Evolutionary conservation across 2,329 filamentous ascomycete genomes (phyloP).

Genomic region (Cladosporium sp.): DNA sequence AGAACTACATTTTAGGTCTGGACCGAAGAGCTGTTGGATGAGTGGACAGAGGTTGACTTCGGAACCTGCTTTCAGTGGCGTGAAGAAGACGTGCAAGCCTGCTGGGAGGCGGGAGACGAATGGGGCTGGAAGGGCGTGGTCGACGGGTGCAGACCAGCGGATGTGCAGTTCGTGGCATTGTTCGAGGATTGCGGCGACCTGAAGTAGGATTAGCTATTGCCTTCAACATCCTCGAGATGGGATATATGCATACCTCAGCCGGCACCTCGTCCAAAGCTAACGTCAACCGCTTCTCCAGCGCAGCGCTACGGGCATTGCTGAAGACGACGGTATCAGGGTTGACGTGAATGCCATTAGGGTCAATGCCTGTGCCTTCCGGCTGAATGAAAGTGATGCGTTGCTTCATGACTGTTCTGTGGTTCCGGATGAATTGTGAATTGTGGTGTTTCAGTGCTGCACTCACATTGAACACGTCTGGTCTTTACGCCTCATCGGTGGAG

Average conservation of each 20-base stretch:
- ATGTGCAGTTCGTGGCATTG: conserved; percentile 70
- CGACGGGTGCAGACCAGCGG: conserved; percentile 64
- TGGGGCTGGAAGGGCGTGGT: conserved; percentile 61
- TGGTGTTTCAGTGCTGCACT: background rate
- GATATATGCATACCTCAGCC: conserved; percentile 45
- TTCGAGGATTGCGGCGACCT: conserved; percentile 41
- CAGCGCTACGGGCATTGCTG: conserved; percentile 55
- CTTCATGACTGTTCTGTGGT: conserved; percentile 55
- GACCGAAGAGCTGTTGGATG: conserved; percentile 55
- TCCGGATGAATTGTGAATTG: background rate
- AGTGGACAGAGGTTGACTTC: conserved; percentile 52
- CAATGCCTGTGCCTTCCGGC: conserved; percentile 58
- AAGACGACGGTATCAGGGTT: conserved; percentile 52
- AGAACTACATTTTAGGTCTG: conserved; percentile 52
- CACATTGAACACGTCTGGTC: background rate
- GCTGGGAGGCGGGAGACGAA: conserved; percentile 71
- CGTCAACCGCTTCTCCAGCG: conserved; percentile 76
- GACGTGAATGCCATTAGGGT: conserved; percentile 60
- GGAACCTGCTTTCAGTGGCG: conserved; percentile 46
- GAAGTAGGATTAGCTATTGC: background rate
- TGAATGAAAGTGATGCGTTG: conserved; percentile 73
- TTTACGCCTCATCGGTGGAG: background rate
- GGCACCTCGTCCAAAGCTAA: conserved; percentile 71
- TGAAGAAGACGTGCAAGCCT: conserved; percentile 77
- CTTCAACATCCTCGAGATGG: background rate